Percentiles rank a stretch among this genome's conserved stretches.
These are phyloP conservation scores for Russula brevipes DNA, from an alignment of 768 basidiomycete genomes.

Conservation along the genomic window DNA sequence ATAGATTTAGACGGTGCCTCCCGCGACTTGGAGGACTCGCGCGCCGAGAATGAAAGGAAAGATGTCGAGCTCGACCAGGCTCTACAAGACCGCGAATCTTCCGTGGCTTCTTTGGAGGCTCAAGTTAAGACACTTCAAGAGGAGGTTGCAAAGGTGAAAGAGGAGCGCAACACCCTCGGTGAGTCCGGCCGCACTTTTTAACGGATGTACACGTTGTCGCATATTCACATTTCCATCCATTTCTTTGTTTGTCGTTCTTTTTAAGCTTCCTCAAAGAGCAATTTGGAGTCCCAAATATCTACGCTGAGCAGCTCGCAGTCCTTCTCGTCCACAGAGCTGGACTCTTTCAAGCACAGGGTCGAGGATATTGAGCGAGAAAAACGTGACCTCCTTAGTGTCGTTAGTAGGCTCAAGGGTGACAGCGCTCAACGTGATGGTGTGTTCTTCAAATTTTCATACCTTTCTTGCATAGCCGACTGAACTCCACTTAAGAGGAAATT, in stretches of 20 bases:
- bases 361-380: slow-evolving; percentile 87
- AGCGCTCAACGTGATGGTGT: slow-evolving; percentile 67
- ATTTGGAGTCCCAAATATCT: slow-evolving; percentile 52
- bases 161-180: slow-evolving; percentile 67
- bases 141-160: slow-evolving; percentile 52
- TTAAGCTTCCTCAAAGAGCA: slow-evolving; percentile 42
- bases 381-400: slow-evolving; percentile 76
- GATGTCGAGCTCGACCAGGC: slow-evolving; percentile 84
- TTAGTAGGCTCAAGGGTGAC: slow-evolving; percentile 79
- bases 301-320: slow-evolving; percentile 54
- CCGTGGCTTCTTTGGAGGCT: slow-evolving; percentile 51
- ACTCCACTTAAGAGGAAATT: slow-evolving; percentile 53
- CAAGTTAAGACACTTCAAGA: slow-evolving; percentile 47
- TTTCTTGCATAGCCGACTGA: neutral
- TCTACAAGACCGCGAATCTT: slow-evolving; percentile 67
- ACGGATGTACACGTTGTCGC: slow-evolving; percentile 13
- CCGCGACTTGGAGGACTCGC: slow-evolving; percentile 64
- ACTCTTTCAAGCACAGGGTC: slow-evolving; percentile 51
- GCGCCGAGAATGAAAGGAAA: slow-evolving; percentile 61
- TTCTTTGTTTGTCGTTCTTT: neutral
- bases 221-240: slow-evolving; percentile 25
- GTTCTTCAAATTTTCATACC: slow-evolving; percentile 21
- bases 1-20: slow-evolving; percentile 50
- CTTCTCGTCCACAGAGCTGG: slow-evolving; percentile 57
- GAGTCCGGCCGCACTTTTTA: slow-evolving; percentile 27